These are phyloP conservation scores for Aspergillus felis DNA, from an alignment of 2,329 filamentous ascomycete species.

Conservation along the genomic window DNA sequence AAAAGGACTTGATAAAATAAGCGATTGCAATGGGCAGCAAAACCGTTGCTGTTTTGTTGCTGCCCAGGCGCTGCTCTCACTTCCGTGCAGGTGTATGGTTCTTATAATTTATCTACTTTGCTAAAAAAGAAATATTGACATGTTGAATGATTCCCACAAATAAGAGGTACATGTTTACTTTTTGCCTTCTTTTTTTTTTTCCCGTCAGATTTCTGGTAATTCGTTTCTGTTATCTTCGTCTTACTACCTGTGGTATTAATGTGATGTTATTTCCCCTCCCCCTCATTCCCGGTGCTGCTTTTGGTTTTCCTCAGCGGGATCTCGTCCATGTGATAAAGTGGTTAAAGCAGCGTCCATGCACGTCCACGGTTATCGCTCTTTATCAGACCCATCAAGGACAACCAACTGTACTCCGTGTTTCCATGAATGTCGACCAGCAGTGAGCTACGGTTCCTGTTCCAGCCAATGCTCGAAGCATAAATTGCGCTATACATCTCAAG, in stretches of 20 bases:
- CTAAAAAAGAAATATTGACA: no score
- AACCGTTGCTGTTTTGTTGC: constrained; percentile 4
- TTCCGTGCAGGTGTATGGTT: background rate
- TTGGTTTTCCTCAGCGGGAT: background rate
- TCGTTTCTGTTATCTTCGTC: constrained; percentile 3
- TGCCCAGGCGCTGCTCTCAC: background rate
- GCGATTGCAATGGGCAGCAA: constrained; percentile 12
- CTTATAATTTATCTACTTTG: background rate
- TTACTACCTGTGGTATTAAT: no score
- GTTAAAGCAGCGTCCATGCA: constrained; percentile 9
- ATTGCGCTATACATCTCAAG: background rate
- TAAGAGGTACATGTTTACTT: background rate
- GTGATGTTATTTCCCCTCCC: constrained; percentile 14
- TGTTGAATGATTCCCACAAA: background rate
- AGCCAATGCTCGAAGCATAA: background rate
- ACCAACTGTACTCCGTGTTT: no score
- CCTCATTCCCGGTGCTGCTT: constrained; percentile 19
- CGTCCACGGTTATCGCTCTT: background rate
- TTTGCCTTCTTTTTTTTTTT: background rate
- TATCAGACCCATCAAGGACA: background rate
- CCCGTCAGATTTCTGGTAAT: constrained; percentile 1
- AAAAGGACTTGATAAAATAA: constrained; percentile 2
- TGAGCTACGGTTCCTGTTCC: background rate
- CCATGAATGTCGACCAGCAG: background rate
- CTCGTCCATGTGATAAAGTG: background rate